Evolutionary conservation across 2,329 filamentous ascomycete genomes (phyloP).

Genomic region (Fusarium succisae): DNA sequence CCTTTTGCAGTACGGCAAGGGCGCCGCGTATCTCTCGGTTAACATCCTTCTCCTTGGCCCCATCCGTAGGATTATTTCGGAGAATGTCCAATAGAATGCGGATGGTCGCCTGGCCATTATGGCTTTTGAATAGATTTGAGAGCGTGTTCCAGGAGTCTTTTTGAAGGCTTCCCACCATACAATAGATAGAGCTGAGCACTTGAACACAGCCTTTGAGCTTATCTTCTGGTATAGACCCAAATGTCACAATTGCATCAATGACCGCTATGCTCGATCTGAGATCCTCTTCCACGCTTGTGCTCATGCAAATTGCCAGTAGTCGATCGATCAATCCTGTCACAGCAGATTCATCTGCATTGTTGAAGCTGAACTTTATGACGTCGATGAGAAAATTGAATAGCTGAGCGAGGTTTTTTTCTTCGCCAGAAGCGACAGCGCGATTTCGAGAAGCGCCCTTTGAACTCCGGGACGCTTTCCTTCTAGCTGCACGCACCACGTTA

Average conservation of each 20-base stretch:
- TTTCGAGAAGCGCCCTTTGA: constrained; percentile 51
- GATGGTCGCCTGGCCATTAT: constrained; percentile 76
- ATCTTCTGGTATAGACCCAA: constrained; percentile 71
- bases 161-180: constrained; percentile 67
- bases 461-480: constrained; percentile 55
- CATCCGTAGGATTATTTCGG: constrained; percentile 57
- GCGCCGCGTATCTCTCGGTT: constrained; percentile 69
- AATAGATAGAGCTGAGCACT: constrained; percentile 77
- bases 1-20: constrained; percentile 69
- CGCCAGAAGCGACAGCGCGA: constrained; percentile 53
- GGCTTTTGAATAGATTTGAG: constrained; percentile 75
- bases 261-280: constrained; percentile 73
- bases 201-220: constrained; percentile 74
- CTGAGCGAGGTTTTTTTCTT: constrained; percentile 70
- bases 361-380: constrained; percentile 80
- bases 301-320: constrained; percentile 73
- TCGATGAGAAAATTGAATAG: constrained; percentile 74
- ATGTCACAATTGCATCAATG: constrained; percentile 76
- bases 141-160: constrained; percentile 76
- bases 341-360: constrained; percentile 70
- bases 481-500: constrained; percentile 60
- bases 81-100: constrained; percentile 72
- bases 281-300: constrained; percentile 71
- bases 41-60: constrained; percentile 60
- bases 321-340: constrained; percentile 69